These are phyloP conservation scores for Chiua virens DNA, from an alignment of 768 basidiomycete species.

Conservation along the genomic window DNA sequence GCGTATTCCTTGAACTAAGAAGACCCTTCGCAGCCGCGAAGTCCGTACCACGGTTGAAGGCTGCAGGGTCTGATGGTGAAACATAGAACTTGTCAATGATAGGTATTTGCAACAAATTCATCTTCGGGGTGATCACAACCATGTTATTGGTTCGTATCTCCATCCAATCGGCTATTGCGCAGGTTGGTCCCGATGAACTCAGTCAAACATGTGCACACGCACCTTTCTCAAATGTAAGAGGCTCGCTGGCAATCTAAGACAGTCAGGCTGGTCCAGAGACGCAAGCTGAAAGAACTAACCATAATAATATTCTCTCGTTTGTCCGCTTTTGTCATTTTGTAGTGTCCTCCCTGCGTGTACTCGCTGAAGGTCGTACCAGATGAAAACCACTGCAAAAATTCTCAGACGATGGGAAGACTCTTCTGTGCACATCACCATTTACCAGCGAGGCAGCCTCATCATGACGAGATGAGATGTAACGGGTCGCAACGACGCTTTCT, in stretches of 20 bases:
- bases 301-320: slow-evolving; percentile 96
- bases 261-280: slow-evolving; percentile 10
- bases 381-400: slow-evolving; percentile 74
- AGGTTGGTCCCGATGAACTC: not conserved
- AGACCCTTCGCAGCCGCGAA: slow-evolving; percentile 91
- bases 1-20: slow-evolving; percentile 56
- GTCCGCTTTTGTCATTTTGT: slow-evolving; percentile 94
- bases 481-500: slow-evolving; percentile 87
- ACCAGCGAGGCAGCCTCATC: slow-evolving; percentile 93
- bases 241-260: slow-evolving; percentile 82
- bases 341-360: slow-evolving; percentile 84
- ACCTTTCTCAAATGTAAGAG: slow-evolving; percentile 96
- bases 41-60: slow-evolving; percentile 66
- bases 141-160: slow-evolving; percentile 96
- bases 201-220: slow-evolving; percentile 4
- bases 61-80: slow-evolving; percentile 78
- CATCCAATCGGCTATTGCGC: slow-evolving; percentile 85
- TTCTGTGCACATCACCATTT: slow-evolving; percentile 21
- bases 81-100: slow-evolving; percentile 93
- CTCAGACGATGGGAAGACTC: slow-evolving; percentile 4
- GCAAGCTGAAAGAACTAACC: slow-evolving; percentile 36
- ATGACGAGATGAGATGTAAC: slow-evolving; percentile 89
- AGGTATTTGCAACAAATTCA: slow-evolving; percentile 92
- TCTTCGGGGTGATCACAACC: slow-evolving; percentile 93
- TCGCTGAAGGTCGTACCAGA: slow-evolving; percentile 94